Evolutionary conservation across 306 rosid genomes (phyloP).

Genomic region (Urtica urens): DNA sequence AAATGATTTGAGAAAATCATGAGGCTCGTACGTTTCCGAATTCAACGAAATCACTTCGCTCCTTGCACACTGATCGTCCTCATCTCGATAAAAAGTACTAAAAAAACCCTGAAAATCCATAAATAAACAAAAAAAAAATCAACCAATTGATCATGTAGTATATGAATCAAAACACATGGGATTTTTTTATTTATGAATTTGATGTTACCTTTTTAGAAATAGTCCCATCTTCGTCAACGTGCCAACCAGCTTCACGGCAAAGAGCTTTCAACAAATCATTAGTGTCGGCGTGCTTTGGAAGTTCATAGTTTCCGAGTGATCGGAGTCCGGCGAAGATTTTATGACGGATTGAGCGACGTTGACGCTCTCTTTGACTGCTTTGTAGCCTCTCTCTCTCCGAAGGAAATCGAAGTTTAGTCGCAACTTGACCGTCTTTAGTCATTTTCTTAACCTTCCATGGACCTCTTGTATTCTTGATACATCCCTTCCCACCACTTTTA

Average conservation of each 20-base stretch:
- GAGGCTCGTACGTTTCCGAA: not conserved
- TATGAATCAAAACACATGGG: too few species aligned
- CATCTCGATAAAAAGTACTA: not conserved
- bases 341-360: not conserved
- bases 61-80: not conserved
- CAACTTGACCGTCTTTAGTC: constrained; percentile 10
- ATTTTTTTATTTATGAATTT: too few species aligned
- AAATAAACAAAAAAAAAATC: not conserved
- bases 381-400: constrained; percentile 10
- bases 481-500: not conserved
- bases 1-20: not conserved
- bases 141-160: not conserved
- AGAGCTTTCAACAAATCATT: constrained; percentile 14
- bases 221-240: constrained; percentile 20
- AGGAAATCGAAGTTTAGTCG: constrained; percentile 4
- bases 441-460: constrained; percentile 17
- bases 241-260: constrained; percentile 21
- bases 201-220: constrained; percentile 5
- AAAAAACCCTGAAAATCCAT: not conserved
- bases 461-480: constrained; percentile 15
- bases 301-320: constrained; percentile 13
- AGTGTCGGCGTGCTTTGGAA: constrained; percentile 13
- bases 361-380: constrained; percentile 10
- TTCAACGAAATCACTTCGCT: too few species aligned
- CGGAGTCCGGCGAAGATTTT: constrained; percentile 14